phyloP scores from a whole-genome alignment of 495 filamentous ascomycete species.

The Parathielavia appendiculata region DNA sequence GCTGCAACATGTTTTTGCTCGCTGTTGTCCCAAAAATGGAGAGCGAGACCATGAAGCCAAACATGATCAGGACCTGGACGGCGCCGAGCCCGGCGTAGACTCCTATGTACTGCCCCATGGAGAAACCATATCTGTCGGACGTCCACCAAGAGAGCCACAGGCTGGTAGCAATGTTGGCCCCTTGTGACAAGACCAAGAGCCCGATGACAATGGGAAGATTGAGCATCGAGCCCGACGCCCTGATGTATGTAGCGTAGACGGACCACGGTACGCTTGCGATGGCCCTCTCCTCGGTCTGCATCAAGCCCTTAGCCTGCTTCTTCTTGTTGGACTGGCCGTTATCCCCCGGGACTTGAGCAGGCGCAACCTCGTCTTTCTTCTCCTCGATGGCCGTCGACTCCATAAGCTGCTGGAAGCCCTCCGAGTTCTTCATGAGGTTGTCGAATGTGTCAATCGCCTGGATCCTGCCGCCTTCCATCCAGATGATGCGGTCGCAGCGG shows the following conservation, averaged over 20 bases:
- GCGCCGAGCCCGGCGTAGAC: conserved; percentile 76
- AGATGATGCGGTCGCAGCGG: conserved; percentile 84
- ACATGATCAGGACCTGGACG: conserved; percentile 71
- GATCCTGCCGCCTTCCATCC: conserved; percentile 82
- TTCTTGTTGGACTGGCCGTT: conserved; percentile 55
- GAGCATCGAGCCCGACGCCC: conserved; percentile 70
- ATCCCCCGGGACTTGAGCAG: conserved; percentile 40
- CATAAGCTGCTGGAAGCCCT: conserved; percentile 74
- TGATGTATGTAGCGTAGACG: conserved; percentile 76
- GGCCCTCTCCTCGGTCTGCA: conserved; percentile 87
- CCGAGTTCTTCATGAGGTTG: conserved; percentile 72
- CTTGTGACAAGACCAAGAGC: conserved; percentile 66
- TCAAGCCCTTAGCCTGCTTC: conserved; percentile 61
- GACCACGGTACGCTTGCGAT: conserved; percentile 76
- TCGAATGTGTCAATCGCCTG: conserved; percentile 81
- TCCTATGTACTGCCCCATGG: conserved; percentile 72
- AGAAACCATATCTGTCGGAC: conserved; percentile 61
- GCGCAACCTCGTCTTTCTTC: conserved; percentile 45
- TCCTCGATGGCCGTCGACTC: conserved; percentile 73
- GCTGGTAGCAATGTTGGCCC: conserved; percentile 77
- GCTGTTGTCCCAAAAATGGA: conserved; percentile 75
- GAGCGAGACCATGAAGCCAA: conserved; percentile 55
- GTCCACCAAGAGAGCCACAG: conserved; percentile 96
- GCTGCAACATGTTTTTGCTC: conserved; percentile 74
- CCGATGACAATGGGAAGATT: conserved; percentile 60